Percentiles rank a stretch among this genome's conserved stretches.
Evolutionary conservation across 768 basidiomycete species (phyloP).

Genomic region (Chalciporus pseudorubinellus): DNA sequence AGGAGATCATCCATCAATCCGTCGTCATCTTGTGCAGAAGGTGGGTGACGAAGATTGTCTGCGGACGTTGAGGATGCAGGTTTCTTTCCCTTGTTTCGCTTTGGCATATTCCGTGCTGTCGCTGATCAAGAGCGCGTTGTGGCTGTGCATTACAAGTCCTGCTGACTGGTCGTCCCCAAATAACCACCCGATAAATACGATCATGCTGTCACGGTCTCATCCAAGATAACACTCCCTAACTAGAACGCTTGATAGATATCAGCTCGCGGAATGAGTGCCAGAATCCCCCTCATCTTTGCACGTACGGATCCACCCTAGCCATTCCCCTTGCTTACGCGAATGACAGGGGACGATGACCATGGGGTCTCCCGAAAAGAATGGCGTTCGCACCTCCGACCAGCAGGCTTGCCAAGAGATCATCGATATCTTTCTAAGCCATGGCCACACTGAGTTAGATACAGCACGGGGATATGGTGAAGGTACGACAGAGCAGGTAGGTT

Average conservation of each 20-base stretch:
- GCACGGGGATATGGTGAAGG: conserved; percentile 46
- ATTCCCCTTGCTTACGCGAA: too few relatives aligned
- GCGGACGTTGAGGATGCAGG: conserved; percentile 27
- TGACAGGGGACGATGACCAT: conserved; percentile 35
- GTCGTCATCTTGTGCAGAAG: conserved; percentile 44
- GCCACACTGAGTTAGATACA: conserved; percentile 46
- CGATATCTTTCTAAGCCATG: conserved; percentile 38
- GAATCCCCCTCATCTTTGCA: conserved; percentile 7
- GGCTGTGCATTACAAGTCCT: background rate
- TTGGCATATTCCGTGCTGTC: conserved; percentile 35
- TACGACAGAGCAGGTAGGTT: conserved; percentile 45
- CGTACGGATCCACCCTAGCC: too few relatives aligned
- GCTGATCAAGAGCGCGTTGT: background rate
- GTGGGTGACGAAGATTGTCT: conserved; percentile 20
- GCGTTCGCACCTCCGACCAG: conserved; percentile 32
- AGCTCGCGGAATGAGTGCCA: conserved; percentile 16
- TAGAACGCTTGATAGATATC: background rate
- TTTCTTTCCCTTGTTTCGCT: conserved; percentile 58
- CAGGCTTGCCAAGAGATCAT: conserved; percentile 41
- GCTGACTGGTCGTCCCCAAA: too few relatives aligned
- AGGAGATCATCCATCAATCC: conserved; percentile 74
- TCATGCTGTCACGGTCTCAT: too few relatives aligned
- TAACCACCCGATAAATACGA: too few relatives aligned
- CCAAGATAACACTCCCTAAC: background rate
- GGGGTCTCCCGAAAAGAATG: too few relatives aligned